Evolutionary conservation across 768 basidiomycete genomes (phyloP).

Genomic region (Pholiota molesta): DNA sequence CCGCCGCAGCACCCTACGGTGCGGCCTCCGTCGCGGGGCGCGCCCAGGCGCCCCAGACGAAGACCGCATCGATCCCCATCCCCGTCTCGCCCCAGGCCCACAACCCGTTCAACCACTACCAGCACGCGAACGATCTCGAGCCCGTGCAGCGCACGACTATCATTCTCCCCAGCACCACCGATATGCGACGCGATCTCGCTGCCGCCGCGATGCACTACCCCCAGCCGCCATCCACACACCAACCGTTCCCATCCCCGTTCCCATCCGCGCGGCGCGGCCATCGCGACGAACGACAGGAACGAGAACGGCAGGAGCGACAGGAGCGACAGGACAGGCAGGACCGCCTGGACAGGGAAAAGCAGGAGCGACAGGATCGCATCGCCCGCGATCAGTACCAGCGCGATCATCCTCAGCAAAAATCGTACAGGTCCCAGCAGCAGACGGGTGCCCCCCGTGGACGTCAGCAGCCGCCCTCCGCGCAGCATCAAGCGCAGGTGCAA

Average conservation of each 20-base stretch:
- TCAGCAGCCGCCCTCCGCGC: slow-evolving; percentile 17
- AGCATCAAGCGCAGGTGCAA: slow-evolving; percentile 34
- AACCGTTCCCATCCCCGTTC: slow-evolving; percentile 29
- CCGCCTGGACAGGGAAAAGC: neutral
- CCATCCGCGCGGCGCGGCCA: slow-evolving; percentile 15
- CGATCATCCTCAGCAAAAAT: neutral
- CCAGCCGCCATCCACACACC: slow-evolving; percentile 27
- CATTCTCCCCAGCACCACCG: slow-evolving; percentile 31
- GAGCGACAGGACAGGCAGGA: slow-evolving; percentile 5
- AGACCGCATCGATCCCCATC: slow-evolving; percentile 43
- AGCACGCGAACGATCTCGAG: slow-evolving; percentile 25
- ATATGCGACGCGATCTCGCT: slow-evolving; percentile 1
- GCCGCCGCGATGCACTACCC: slow-evolving; percentile 5
- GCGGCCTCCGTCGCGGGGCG: slow-evolving; percentile 14
- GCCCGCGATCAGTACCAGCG: neutral
- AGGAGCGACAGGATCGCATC: neutral
- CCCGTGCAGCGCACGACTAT: slow-evolving; percentile 25
- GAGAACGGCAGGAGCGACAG: slow-evolving; percentile 3
- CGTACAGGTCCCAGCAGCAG: neutral
- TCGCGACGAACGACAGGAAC: neutral
- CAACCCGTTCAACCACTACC: slow-evolving; percentile 28
- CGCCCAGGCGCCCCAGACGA: slow-evolving; percentile 24
- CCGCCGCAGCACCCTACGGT: slow-evolving; percentile 23
- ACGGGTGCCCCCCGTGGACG: neutral
- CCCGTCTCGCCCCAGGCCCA: slow-evolving; percentile 26